These are phyloP conservation scores for Filosporella fistucella DNA, from an alignment of 495 filamentous ascomycete species.

Conservation along the genomic window DNA sequence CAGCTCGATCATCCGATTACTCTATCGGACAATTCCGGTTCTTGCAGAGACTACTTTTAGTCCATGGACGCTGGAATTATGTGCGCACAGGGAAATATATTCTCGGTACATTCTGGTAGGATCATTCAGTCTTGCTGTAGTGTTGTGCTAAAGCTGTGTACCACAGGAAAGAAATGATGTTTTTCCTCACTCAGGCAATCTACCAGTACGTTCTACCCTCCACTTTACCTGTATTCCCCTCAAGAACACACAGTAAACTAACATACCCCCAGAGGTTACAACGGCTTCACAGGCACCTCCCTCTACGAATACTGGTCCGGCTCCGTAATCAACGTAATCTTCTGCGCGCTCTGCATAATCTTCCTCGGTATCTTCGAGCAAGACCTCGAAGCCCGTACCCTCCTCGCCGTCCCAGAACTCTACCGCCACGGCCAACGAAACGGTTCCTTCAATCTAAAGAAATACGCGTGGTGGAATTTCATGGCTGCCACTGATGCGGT, in stretches of 20 bases:
- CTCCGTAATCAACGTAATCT: constrained; percentile 87
- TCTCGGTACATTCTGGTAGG: constrained; percentile 85
- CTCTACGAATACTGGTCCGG: constrained; percentile 83
- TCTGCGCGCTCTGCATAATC: constrained; percentile 84
- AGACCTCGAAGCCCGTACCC: constrained; percentile 71
- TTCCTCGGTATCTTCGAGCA: constrained; percentile 86
- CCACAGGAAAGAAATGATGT: constrained; percentile 71
- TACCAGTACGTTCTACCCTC: constrained; percentile 51
- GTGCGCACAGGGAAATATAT: constrained; percentile 84
- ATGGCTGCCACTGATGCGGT: constrained; percentile 70
- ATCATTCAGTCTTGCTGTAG: no score
- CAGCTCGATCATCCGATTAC: constrained; percentile 85
- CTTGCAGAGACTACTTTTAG: constrained; percentile 79
- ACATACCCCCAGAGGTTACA: constrained; percentile 52
- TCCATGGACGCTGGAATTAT: constrained; percentile 96
- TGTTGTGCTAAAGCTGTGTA: no score
- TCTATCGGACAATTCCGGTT: constrained; percentile 91
- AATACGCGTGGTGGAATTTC: constrained; percentile 74
- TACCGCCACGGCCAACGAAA: constrained; percentile 78
- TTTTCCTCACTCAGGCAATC: constrained; percentile 82
- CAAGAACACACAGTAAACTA: neutral
- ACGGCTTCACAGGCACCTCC: constrained; percentile 84
- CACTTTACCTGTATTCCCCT: neutral
- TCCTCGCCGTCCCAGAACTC: constrained; percentile 85
- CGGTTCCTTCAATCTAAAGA: constrained; percentile 67